These are phyloP conservation scores for Didymosphaeria variabile DNA, from an alignment of 2,329 filamentous ascomycete genomes.

Conservation along the genomic window DNA sequence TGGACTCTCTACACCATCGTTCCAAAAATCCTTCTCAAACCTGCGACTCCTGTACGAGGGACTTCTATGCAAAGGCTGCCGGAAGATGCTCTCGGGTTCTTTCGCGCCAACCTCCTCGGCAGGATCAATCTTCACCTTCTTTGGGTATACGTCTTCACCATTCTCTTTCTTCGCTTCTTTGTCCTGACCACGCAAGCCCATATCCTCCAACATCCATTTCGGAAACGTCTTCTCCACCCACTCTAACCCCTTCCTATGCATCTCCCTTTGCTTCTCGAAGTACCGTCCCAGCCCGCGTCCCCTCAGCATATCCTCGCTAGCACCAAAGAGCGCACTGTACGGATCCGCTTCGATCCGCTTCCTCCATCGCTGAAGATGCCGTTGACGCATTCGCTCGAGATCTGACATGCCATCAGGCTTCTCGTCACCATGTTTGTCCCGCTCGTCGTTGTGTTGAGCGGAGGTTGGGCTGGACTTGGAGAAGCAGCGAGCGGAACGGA, in stretches of 20 bases:
- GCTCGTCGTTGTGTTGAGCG: slow-evolving; percentile 32
- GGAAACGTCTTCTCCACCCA: slow-evolving; percentile 43
- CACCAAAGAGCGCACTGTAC: slow-evolving; percentile 55
- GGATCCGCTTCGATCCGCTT: slow-evolving; percentile 50
- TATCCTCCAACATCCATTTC: slow-evolving; percentile 43
- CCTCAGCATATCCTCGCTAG: slow-evolving; percentile 45
- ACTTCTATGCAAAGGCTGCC: slow-evolving; percentile 23
- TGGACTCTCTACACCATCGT: slow-evolving; percentile 38
- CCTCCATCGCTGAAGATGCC: slow-evolving; percentile 41
- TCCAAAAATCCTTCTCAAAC: slow-evolving; percentile 29
- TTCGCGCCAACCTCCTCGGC: slow-evolving; percentile 6
- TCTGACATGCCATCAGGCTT: slow-evolving; percentile 37
- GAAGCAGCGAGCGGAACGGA: slow-evolving; percentile 39
- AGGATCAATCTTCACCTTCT: slow-evolving; percentile 23
- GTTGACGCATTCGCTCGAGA: slow-evolving; percentile 41
- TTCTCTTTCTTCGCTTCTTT: slow-evolving; percentile 3
- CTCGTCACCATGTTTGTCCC: slow-evolving; percentile 19
- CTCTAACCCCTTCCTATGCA: slow-evolving; percentile 30
- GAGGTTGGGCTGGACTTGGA: slow-evolving; percentile 32
- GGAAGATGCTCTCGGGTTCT: slow-evolving; percentile 23
- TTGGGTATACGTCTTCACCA: slow-evolving; percentile 19
- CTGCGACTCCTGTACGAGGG: slow-evolving; percentile 12
- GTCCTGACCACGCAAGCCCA: slow-evolving; percentile 21
- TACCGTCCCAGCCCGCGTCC: slow-evolving; percentile 36
- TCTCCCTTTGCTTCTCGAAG: slow-evolving; percentile 1